Evolutionary conservation across 164 flowering plant genomes (phyloP).

Genomic region (Vitis amurensis): DNA sequence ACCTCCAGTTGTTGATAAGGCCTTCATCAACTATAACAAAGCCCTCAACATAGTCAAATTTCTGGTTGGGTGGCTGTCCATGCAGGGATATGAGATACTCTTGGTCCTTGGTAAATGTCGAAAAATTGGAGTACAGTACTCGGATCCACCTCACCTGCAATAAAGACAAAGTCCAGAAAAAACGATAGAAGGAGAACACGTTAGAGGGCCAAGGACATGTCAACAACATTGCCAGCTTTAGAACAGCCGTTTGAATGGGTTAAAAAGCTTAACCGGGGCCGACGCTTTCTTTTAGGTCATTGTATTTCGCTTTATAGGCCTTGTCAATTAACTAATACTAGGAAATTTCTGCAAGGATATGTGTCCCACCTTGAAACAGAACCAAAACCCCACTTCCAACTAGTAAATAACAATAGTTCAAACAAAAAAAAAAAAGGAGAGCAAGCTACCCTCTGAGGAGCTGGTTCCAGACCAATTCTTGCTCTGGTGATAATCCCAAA

Average conservation of each 20-base stretch:
- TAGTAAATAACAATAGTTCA: background rate
- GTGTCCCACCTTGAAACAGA: constrained; percentile 13
- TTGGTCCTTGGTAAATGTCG: constrained; percentile 75
- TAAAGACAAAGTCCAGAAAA: constrained; percentile 7
- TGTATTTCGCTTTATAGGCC: constrained; percentile 20
- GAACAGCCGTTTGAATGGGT: constrained; percentile 27
- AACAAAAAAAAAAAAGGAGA: constrained; percentile 7
- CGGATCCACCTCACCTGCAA: constrained; percentile 89
- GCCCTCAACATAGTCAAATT: constrained; percentile 93
- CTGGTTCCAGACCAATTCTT: constrained; percentile 78
- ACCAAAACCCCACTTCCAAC: constrained; percentile 4
- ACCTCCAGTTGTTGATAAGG: constrained; percentile 87
- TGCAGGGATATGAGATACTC: constrained; percentile 83
- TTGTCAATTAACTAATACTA: constrained; percentile 17
- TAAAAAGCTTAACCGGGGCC: constrained; percentile 30
- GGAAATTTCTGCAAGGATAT: constrained; percentile 6
- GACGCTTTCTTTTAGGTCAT: constrained; percentile 9
- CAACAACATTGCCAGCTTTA: constrained; percentile 46
- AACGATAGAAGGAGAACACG: constrained; percentile 14
- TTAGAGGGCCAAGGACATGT: constrained; percentile 16
- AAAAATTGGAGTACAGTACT: constrained; percentile 76
- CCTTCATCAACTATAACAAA: constrained; percentile 92
- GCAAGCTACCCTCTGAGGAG: constrained; percentile 70
- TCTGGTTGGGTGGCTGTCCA: constrained; percentile 34
- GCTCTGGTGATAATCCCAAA: constrained; percentile 98